These are phyloP conservation scores for Scutellaria barbata DNA, from an alignment of 257 asterid species.

Conservation along the genomic window DNA sequence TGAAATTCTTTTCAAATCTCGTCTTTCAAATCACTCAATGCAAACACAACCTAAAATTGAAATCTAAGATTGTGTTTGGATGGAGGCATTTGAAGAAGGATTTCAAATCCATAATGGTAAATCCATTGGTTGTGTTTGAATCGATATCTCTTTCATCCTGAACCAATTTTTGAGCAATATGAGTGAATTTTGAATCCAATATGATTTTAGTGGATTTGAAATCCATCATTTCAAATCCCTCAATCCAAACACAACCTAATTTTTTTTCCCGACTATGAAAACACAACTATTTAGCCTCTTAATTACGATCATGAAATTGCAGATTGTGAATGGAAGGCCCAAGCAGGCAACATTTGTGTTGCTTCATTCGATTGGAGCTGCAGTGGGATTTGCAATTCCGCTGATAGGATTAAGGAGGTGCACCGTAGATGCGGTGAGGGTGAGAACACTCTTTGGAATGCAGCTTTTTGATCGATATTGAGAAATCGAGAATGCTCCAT, in stretches of 20 bases:
- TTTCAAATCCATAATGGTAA: no score
- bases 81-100: no score
- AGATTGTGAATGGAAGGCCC: constrained; percentile 99
- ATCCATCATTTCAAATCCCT: no score
- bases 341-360: constrained; percentile 92
- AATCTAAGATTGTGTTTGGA: no score
- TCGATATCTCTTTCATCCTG: no score
- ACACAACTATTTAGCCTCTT: neutral
- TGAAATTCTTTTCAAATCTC: no score
- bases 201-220: no score
- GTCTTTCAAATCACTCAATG: no score
- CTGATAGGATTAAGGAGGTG: constrained; percentile 86
- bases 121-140: no score
- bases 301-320: constrained; percentile 26
- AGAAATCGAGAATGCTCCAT: constrained; percentile 47
- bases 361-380: constrained; percentile 99
- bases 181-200: no score
- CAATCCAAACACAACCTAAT: no score
- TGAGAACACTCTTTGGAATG: constrained; percentile 64
- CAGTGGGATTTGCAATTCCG: constrained; percentile 94
- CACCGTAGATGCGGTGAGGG: constrained; percentile 97
- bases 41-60: neutral
- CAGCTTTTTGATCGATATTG: constrained; percentile 47
- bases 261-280: neutral
- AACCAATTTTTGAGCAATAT: no score